These are phyloP conservation scores for Danielia oregonensis DNA, from an alignment of 805 yeast genomes.

Conservation along the genomic window DNA sequence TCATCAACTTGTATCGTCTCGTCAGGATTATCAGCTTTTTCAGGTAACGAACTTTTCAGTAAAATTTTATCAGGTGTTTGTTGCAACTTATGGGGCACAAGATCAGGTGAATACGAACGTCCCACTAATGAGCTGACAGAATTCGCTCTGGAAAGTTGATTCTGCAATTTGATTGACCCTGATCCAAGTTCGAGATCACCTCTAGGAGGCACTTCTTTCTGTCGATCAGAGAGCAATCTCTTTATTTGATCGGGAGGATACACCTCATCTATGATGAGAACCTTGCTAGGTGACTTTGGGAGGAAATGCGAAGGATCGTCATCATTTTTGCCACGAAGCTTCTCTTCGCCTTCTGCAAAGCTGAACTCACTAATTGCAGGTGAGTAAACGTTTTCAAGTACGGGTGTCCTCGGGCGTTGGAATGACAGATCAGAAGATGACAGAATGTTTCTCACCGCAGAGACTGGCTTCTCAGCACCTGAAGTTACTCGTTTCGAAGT, in stretches of 20 bases:
- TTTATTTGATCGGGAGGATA: conserved; percentile 13
- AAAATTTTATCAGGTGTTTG: too few species aligned
- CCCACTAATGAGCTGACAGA: neutral
- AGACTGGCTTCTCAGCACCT: too few species aligned
- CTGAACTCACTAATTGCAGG: conserved; percentile 1
- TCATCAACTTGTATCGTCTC: neutral
- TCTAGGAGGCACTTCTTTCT: conserved; percentile 16
- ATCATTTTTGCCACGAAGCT: too few species aligned
- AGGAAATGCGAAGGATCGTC: too few species aligned
- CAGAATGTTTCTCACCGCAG: too few species aligned
- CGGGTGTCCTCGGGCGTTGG: neutral
- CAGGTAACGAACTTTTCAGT: neutral
- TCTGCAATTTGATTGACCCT: neutral
- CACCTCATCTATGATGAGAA: neutral
- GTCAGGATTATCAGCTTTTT: neutral
- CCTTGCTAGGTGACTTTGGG: neutral
- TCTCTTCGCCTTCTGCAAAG: conserved; percentile 1
- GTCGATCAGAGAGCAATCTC: conserved; percentile 12
- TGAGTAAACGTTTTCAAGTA: neutral
- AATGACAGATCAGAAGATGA: too few species aligned
- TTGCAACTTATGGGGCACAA: too few species aligned
- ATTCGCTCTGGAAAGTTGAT: neutral
- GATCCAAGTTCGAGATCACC: conserved; percentile 12
- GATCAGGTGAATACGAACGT: too few species aligned
- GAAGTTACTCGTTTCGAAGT: too few species aligned